Conservation (phyloP, 495 filamentous ascomycete species). For the Penicillium argentinense region DNA sequence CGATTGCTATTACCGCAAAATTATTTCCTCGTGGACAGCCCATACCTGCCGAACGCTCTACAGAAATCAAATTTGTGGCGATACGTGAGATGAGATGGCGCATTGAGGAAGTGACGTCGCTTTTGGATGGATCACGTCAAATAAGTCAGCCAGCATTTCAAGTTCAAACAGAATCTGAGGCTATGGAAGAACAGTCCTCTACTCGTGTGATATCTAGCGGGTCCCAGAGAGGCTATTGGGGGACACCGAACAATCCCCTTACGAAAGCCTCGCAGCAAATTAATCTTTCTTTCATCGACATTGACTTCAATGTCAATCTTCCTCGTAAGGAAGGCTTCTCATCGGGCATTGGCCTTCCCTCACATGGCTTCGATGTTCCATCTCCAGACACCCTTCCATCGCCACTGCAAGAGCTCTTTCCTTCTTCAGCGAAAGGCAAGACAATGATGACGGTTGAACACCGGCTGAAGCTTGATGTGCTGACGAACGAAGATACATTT, state of each 20-base stretch:
- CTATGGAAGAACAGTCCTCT: not conserved
- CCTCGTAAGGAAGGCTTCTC: not conserved
- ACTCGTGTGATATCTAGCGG: slow-evolving; percentile 10
- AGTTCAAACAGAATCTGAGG: not conserved
- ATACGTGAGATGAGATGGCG: slow-evolving; percentile 14
- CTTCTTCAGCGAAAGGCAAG: not conserved
- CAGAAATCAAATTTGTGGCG: slow-evolving; percentile 11
- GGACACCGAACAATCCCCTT: not conserved
- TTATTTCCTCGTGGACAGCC: slow-evolving; percentile 3
- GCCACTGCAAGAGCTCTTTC: not conserved
- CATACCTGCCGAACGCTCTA: not conserved
- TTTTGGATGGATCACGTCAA: slow-evolving; percentile 2
- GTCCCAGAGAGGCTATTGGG: slow-evolving; percentile 10
- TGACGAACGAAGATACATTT: slow-evolving; percentile 14
- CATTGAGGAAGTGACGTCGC: slow-evolving; percentile 12
- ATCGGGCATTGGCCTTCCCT: not conserved
- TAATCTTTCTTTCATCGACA: slow-evolving; percentile 3
- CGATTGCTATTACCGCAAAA: slow-evolving; percentile 1
- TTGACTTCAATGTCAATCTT: slow-evolving; percentile 2
- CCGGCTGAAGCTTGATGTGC: slow-evolving; percentile 14
- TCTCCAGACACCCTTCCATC: not conserved
- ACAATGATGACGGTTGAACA: slow-evolving; percentile 12
- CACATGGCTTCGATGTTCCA: not conserved
- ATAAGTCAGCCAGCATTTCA: not conserved
- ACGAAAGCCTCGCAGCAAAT: not conserved